phyloP scores from a whole-genome alignment of 306 rosid genomes.

The Vigna reflexopilosa region DNA sequence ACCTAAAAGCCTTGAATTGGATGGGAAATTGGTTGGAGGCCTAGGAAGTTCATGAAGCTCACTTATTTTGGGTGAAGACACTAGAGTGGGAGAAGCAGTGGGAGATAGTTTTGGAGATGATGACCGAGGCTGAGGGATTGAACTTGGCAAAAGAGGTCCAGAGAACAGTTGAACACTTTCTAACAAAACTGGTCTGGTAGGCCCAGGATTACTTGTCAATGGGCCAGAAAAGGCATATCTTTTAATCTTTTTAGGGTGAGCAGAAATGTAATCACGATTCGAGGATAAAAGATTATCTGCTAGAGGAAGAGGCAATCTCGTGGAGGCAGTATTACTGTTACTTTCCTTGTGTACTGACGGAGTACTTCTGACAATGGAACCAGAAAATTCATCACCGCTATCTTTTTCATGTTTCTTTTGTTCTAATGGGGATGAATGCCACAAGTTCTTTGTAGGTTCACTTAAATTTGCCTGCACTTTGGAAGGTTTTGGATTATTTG shows the following conservation, averaged over 20 bases:
- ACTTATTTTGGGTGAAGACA: conserved; percentile 86
- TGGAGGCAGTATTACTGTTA: conserved; percentile 61
- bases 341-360: conserved; percentile 80
- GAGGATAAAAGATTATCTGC: conserved; percentile 56
- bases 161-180: conserved; percentile 73
- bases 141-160: conserved; percentile 80
- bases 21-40: conserved; percentile 71
- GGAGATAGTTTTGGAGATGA: conserved; percentile 80
- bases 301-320: conserved; percentile 70
- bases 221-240: conserved; percentile 94
- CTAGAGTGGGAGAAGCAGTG: conserved; percentile 74
- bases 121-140: conserved; percentile 68
- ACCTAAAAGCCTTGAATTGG: conserved; percentile 65
- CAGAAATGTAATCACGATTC: conserved; percentile 53
- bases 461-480: conserved; percentile 50
- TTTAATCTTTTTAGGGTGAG: conserved; percentile 71
- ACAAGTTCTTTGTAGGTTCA: conserved; percentile 63
- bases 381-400: conserved; percentile 54
- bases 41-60: conserved; percentile 99
- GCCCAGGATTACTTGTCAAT: conserved; percentile 64
- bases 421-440: conserved; percentile 86
- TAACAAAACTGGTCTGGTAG: conserved; percentile 55
- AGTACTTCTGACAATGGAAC: conserved; percentile 49
- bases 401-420: conserved; percentile 60
- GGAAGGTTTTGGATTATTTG: conserved; percentile 53